These are phyloP conservation scores for Hypoxylon rubiginosum DNA, from an alignment of 2,329 filamentous ascomycete genomes.

Conservation along the genomic window DNA sequence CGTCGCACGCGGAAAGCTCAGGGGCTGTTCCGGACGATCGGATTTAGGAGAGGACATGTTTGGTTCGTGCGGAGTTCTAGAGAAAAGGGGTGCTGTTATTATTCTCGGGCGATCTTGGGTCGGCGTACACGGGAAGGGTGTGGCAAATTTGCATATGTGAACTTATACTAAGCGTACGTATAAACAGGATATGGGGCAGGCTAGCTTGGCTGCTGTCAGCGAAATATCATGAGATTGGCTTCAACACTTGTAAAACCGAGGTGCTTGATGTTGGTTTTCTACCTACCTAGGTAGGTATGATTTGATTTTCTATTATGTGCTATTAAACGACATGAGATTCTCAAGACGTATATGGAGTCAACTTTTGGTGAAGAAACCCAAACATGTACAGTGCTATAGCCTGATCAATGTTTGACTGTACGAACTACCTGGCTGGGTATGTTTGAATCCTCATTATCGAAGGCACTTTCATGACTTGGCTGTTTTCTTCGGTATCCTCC, in stretches of 20 bases:
- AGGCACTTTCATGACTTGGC: neutral
- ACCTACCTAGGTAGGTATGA: too few species aligned
- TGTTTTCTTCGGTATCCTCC: neutral
- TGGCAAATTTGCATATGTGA: conserved; percentile 25
- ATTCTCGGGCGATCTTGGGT: conserved; percentile 18
- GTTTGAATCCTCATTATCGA: too few species aligned
- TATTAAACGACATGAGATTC: too few species aligned
- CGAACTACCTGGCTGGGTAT: too few species aligned
- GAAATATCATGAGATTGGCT: conserved; percentile 10
- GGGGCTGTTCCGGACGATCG: conserved; percentile 3
- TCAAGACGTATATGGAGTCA: too few species aligned
- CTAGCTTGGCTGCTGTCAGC: neutral
- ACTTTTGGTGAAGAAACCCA: too few species aligned
- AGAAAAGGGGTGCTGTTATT: neutral
- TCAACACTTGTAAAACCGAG: neutral
- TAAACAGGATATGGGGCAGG: conserved; percentile 20
- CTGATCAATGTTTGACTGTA: too few species aligned
- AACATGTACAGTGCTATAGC: too few species aligned
- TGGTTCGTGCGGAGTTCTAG: conserved; percentile 3
- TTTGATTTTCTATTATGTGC: neutral
- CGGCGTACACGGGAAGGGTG: conserved; percentile 17
- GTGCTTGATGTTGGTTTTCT: neutral
- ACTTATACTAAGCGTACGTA: conserved; percentile 13
- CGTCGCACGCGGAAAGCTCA: conserved; percentile 23
- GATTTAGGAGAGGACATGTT: conserved; percentile 18